Base-by-base conservation (phyloP, 305 asterid genomes). In the Coffea humblotiana region DNA sequence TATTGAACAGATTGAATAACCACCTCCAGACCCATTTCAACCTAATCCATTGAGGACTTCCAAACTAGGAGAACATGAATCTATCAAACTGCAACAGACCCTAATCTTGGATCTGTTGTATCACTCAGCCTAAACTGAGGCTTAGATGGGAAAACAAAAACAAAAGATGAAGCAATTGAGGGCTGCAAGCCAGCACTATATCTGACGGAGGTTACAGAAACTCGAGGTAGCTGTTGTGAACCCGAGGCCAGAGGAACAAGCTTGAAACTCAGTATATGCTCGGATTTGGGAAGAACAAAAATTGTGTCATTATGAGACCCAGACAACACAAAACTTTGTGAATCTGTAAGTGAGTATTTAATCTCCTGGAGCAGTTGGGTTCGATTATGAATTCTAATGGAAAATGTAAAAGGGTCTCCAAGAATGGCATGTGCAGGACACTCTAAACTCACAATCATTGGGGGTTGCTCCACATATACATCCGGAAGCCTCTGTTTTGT, bases 331-430 rank as follows among this genome's bases (percentile, higher is more conserved):
- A 96, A 96, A 86, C 93, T 90, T 60, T 88, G 98, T 2, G 98
- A 92, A 88, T 96, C 99, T 2, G 92, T 89, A 32, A 96, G 79
- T 0, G 97, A 88, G 87, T 88, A 91, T 77, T 91, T 93, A 35
- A 96, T 89, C 93, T 96, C 99, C 87, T 94, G 98, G 73, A 93
- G 92, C 83, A 89, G 80, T 88, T 87, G 92, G 8, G 97, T 94
- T 84, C 84, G 90, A 71, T 96, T 96, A 3, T 79, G 83, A 80
- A 96, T 87, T 81, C 81, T 88, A 58, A 93, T 84, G 45, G 89
- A 85, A 84, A 79, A 93, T 27, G 86, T 73, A 45, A 96, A 96
- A 4, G 98, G 96, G 80, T 81, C 85, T 66, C 98, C 98, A 63
- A 94, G 90, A 85, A 93, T 76, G 71, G 97, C 98, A 80, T 94